A percentile compares a stretch with the other conserved stretches of the same genome.
Conservation (phyloP, 768 basidiomycete species). For the Hypholoma fasciculare region DNA sequence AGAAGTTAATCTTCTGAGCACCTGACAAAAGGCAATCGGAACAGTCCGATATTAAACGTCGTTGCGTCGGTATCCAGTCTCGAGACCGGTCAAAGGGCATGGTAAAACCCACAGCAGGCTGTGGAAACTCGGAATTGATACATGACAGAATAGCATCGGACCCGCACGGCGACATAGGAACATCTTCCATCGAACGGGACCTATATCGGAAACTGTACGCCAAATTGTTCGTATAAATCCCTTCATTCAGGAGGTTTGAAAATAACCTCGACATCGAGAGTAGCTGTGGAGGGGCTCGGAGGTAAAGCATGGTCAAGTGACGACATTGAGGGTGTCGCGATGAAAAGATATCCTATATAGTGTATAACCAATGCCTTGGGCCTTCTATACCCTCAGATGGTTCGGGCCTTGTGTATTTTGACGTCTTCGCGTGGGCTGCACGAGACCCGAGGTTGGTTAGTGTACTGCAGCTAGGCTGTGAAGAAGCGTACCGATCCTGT, state of each 20-base stretch:
- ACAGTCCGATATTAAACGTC: slow-evolving; percentile 15
- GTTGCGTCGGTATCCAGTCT: slow-evolving; percentile 6
- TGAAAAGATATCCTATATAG: slow-evolving; percentile 1
- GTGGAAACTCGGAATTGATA: not conserved
- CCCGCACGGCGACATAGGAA: slow-evolving; percentile 11
- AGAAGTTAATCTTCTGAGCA: slow-evolving; percentile 1
- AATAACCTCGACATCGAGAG: slow-evolving; percentile 11
- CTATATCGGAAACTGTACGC: slow-evolving; percentile 17
- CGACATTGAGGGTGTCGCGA: not conserved
- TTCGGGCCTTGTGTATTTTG: slow-evolving; percentile 80
- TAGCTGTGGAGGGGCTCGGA: not conserved
- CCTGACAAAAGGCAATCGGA: slow-evolving; percentile 11
- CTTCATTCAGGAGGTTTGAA: slow-evolving; percentile 17
- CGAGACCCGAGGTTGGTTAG: not conserved
- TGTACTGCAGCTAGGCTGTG: not conserved
- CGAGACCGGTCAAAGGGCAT: not conserved
- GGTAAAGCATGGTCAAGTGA: slow-evolving; percentile 8
- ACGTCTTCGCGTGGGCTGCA: slow-evolving; percentile 73
- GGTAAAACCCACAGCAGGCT: not conserved
- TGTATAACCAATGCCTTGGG: not conserved
- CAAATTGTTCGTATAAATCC: slow-evolving; percentile 1
- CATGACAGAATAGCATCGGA: slow-evolving; percentile 14
- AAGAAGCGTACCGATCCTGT: slow-evolving; percentile 72
- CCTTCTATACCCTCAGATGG: slow-evolving; percentile 25
- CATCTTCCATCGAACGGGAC: slow-evolving; percentile 6